Conservation (phyloP, 306 rosid species). For the Vigna trinervia region DNA sequence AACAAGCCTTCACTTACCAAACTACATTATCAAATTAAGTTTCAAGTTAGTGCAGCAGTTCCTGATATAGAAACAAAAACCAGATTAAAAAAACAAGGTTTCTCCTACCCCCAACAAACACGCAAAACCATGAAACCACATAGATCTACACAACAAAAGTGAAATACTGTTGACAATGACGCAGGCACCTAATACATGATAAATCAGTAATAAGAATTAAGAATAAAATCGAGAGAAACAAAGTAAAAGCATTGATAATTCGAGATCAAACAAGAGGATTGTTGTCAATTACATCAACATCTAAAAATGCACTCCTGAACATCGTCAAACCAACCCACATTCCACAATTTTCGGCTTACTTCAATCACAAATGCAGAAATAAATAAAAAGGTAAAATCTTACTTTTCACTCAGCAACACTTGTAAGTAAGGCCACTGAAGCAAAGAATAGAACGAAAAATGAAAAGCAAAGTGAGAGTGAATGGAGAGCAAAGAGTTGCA, state of each 20-base stretch:
- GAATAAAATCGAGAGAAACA: neutral
- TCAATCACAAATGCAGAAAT: neutral
- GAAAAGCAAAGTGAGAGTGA: conserved; percentile 20
- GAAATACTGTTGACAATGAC: conserved; percentile 32
- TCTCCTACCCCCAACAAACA: conserved; percentile 32
- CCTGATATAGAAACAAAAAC: neutral
- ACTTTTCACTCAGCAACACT: conserved; percentile 19
- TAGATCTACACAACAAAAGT: conserved; percentile 32
- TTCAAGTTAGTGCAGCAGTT: conserved; percentile 28
- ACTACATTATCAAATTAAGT: conserved; percentile 30
- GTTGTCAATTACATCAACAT: conserved; percentile 30
- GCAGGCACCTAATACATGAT: neutral
- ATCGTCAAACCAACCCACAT: conserved; percentile 43
- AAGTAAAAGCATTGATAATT: conserved; percentile 6
- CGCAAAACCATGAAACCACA: conserved; percentile 36
- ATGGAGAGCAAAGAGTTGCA: conserved; percentile 40
- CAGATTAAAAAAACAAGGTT: neutral
- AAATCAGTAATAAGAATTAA: neutral
- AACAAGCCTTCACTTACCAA: conserved; percentile 37
- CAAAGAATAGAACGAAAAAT: neutral
- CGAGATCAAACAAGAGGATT: conserved; percentile 33
- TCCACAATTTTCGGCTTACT: conserved; percentile 38
- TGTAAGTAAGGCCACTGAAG: conserved; percentile 24
- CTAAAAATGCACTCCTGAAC: conserved; percentile 39
- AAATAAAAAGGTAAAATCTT: neutral